Conservation (phyloP, 805 yeast genomes). For the Ogataea nakhonphanomensis region DNA sequence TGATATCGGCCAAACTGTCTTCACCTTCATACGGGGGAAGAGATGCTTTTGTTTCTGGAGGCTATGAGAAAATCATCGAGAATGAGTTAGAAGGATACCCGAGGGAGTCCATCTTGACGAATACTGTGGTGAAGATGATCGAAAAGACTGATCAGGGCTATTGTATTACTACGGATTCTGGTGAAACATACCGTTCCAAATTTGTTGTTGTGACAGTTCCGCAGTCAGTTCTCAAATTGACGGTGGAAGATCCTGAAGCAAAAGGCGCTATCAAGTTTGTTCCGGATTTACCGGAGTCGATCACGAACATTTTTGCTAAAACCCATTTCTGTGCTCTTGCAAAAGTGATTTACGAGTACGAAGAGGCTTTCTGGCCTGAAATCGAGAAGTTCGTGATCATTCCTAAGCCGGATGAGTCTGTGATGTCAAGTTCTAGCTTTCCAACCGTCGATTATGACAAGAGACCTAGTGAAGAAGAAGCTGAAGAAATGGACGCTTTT, state of each 20-base stretch:
- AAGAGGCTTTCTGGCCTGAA: conserved; percentile 41
- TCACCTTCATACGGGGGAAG: conserved; percentile 30
- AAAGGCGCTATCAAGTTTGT: conserved; percentile 29
- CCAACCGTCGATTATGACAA: conserved; percentile 17
- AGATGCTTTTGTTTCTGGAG: conserved; percentile 29
- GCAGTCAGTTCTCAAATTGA: conserved; percentile 41
- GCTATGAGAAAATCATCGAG: conserved; percentile 28
- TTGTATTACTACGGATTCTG: conserved; percentile 19
- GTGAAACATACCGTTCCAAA: conserved; percentile 23
- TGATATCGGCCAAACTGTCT: conserved; percentile 26
- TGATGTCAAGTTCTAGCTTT: conserved; percentile 5
- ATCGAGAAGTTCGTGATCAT: conserved; percentile 30
- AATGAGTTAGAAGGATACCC: conserved; percentile 29
- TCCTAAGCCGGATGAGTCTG: conserved; percentile 25
- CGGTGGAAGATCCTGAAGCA: conserved; percentile 21
- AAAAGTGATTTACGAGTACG: conserved; percentile 45
- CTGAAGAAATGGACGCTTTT: conserved; percentile 20
- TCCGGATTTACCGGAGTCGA: conserved; percentile 36
- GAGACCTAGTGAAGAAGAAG: conserved; percentile 4
- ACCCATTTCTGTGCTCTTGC: conserved; percentile 39
- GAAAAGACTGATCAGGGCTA: conserved; percentile 22
- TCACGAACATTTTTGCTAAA: conserved; percentile 29
- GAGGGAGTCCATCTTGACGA: conserved; percentile 17
- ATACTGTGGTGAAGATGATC: conserved; percentile 26
- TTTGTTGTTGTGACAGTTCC: conserved; percentile 51